phyloP scores from a whole-genome alignment of 139 green algal genomes.

The Asterochloris sp. region DNA sequence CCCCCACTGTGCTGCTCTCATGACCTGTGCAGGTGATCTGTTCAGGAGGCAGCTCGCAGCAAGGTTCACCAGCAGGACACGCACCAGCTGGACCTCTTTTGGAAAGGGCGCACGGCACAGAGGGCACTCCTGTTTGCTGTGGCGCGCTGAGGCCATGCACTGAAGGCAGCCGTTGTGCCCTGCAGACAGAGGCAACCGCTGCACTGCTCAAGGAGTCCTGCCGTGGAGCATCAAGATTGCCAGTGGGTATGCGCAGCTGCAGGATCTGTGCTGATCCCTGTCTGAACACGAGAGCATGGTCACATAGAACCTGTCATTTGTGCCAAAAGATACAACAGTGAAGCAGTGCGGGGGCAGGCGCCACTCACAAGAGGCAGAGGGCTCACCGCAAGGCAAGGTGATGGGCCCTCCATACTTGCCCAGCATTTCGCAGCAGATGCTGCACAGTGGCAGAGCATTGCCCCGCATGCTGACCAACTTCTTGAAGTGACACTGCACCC shows the following conservation, averaged over 20 bases:
- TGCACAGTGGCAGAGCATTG: conserved; percentile 34
- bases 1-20: no score
- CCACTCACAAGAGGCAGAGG: background rate
- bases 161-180: conserved; percentile 70
- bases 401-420: conserved; percentile 51
- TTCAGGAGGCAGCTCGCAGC: no score
- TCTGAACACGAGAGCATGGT: background rate
- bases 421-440: conserved; percentile 52
- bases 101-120: conserved; percentile 58
- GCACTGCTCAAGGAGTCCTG: background rate
- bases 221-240: background rate
- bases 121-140: conserved; percentile 49
- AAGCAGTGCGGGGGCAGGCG: background rate
- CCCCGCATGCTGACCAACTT: conserved; percentile 7
- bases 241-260: background rate
- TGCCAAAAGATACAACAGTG: background rate
- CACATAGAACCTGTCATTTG: background rate
- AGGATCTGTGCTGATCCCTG: background rate
- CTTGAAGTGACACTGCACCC: no score
- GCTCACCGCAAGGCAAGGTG: conserved; percentile 60
- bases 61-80: no score
- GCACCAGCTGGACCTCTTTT: conserved; percentile 10
- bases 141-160: conserved; percentile 51
- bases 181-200: conserved; percentile 13
- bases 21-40: no score